Base-by-base conservation (phyloP, 2,329 filamentous ascomycete species). In the Zymoseptoria pseudotritici region DNA sequence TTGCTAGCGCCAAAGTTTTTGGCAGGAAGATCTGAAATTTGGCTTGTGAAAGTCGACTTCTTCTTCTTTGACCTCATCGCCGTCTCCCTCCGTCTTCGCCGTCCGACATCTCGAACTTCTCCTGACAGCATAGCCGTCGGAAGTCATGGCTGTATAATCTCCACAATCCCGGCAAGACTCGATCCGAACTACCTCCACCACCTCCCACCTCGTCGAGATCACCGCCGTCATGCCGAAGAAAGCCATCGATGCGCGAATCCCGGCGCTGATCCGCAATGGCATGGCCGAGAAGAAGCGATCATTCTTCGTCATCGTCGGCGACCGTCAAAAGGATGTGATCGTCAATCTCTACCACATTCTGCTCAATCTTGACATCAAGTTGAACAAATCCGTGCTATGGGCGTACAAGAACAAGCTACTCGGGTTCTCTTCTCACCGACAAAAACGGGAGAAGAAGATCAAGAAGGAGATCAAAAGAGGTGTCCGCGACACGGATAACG, bases 351-450 rank as follows among this genome's bases (percentile, higher is more conserved):
- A 97, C 78, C 91, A 94, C 72, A 95, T 99, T 71, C 89, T 97
- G 81, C 88, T 92, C 55, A 89, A 85, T 68, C 87, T 89, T 72
- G 90, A 96, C 73, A 85, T 97, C 65, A 96, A 95, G 77, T 86
- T 96, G 75, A 95, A 94, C 79, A 97, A 97, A 76, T 94, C 90
- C 11, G 91, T 99, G 2, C 80, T 99, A 10, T 99, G 94, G 94
- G 93, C 94, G 20, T 99, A 99, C 80, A 97, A 97, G 82, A 96
- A 95, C 75, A 94, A 99, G 76, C 83, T 99, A 10, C 80, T 99
- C 31, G 92, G 91, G 55, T 97, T 97, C 74, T 95, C 91, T 31
- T 91, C 90, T 78, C 92, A 99, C 77, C 89, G 94, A 58, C 95
- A 96, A 82, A 99, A 99, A 86, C 89, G 94, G 69, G 94, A 99